Evolutionary conservation across 306 rosid species (phyloP).

Genomic region (Spatholobus suberectus): DNA sequence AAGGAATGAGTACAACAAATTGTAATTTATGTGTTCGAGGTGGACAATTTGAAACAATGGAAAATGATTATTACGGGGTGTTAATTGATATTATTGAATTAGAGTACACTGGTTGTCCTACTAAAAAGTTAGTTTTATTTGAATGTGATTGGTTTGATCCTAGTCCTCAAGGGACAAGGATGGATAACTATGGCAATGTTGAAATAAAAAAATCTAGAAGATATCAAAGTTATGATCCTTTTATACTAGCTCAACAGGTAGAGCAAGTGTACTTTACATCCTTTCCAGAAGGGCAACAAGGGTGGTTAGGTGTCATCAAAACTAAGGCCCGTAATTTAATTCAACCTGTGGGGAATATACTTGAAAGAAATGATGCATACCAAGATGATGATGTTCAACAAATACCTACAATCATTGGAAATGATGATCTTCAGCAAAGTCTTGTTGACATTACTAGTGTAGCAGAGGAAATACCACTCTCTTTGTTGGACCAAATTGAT

Average conservation of each 20-base stretch:
- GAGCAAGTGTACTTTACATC: too few relatives aligned
- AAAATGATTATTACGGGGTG: not conserved
- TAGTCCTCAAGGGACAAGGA: not conserved
- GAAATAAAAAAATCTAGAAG: not conserved
- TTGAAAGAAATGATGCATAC: not conserved
- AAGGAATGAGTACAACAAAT: not conserved
- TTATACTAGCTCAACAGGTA: not conserved
- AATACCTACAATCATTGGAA: not conserved
- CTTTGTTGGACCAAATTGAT: too few relatives aligned
- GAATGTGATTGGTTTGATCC: slow-evolving; percentile 13
- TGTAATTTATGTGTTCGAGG: not conserved
- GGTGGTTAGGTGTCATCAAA: not conserved
- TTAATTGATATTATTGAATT: not conserved
- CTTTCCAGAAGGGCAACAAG: not conserved
- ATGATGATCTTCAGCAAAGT: not conserved
- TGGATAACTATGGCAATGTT: not conserved
- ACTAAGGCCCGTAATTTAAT: not conserved
- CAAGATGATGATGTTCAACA: not conserved
- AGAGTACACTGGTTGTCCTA: not conserved
- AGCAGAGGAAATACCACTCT: not conserved
- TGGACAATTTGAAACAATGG: not conserved
- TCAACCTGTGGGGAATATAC: not conserved
- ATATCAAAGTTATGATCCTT: not conserved
- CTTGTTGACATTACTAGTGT: not conserved
- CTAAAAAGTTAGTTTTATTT: not conserved